Evolutionary conservation across 2,329 filamentous ascomycete species (phyloP), one percentile per base, ranked within the genome.

Genomic region (Endocalyx cinctus): DNA sequence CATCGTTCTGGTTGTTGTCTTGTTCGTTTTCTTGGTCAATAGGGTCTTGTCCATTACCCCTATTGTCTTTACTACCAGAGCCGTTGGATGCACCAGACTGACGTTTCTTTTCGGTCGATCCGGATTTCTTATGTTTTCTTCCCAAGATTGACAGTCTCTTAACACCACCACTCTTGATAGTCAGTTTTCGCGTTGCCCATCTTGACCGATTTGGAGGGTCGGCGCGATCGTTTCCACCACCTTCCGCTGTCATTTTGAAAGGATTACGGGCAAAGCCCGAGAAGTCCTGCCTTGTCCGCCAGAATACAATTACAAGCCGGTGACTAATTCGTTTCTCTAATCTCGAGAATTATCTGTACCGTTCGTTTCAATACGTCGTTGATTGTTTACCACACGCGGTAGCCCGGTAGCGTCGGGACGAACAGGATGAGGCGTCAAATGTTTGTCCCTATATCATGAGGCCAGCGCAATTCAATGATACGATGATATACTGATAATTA

Each of bases 181-280:
- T 80, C 60, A 85, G 77, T 58, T 87, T 86, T 54, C 89, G 86
- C n/a, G 92, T 97, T 13, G 92, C 90, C 92, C 92, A 97, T 79
- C 92, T 76, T 60, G 92, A 81, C 55, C 89, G 76, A n/a, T 23
- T 23, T 27, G 74, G 74, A 39, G 69, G 47, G 63, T 72, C 46
- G 63, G 39, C 40, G 25, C 31, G 31, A 17, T 39, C 38, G 33
- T 53, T 46, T 31, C 30, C 53, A 29, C 37, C 47, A 19, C 52
- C 52, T 37, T 49, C 55, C 43, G 57, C 57, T 34, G 58, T 46
- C 63, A 65, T 64, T 31, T 35, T 52, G 47, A 46, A 46, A 45
- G 49, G 45, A 47, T 55, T 49, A 52, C 62, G 62, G 62, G 62
- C 62, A 57, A 49, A 47, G 62, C 63, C 64, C 63, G 63, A 58